Conservation (phyloP, 352 stramenopile genomes). For the Globisporangium okanoganense region DNA sequence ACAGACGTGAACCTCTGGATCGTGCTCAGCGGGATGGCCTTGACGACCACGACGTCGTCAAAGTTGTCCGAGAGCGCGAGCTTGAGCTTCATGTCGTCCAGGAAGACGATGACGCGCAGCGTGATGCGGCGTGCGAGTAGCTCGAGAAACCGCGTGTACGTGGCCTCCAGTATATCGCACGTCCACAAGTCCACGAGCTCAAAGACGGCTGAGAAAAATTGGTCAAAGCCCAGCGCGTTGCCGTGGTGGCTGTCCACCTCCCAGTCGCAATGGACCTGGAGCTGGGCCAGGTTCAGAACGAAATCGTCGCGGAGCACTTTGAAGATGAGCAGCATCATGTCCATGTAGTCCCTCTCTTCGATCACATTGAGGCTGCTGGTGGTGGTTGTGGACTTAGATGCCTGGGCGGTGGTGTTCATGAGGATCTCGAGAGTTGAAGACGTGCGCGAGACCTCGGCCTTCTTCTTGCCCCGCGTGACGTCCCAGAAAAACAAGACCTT, state of each 20-base stretch:
- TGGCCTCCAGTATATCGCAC: constrained; percentile 65
- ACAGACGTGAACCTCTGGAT: constrained; percentile 63
- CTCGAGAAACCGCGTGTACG: constrained; percentile 65
- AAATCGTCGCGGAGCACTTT: constrained; percentile 77
- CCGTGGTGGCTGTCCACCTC: constrained; percentile 68
- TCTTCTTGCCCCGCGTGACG: constrained; percentile 43
- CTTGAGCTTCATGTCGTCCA: constrained; percentile 65
- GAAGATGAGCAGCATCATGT: constrained; percentile 75
- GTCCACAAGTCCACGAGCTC: constrained; percentile 82
- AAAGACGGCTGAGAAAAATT: constrained; percentile 69
- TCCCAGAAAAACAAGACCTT: constrained; percentile 67
- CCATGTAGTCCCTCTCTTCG: constrained; percentile 61
- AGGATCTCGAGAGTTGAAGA: neutral
- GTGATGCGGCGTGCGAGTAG: constrained; percentile 65
- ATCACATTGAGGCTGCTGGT: constrained; percentile 23
- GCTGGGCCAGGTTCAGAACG: constrained; percentile 42
- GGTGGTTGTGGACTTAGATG: too few species aligned
- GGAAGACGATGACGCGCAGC: constrained; percentile 61
- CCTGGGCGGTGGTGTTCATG: neutral
- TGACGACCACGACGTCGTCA: constrained; percentile 67
- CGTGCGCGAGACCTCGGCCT: constrained; percentile 17
- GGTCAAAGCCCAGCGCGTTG: constrained; percentile 44
- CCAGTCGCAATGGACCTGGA: constrained; percentile 77
- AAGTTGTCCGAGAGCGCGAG: constrained; percentile 74
- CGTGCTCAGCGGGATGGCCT: constrained; percentile 66